Base-by-base conservation (phyloP, 2,329 filamentous ascomycete species). In the Beauveria medogensis region DNA sequence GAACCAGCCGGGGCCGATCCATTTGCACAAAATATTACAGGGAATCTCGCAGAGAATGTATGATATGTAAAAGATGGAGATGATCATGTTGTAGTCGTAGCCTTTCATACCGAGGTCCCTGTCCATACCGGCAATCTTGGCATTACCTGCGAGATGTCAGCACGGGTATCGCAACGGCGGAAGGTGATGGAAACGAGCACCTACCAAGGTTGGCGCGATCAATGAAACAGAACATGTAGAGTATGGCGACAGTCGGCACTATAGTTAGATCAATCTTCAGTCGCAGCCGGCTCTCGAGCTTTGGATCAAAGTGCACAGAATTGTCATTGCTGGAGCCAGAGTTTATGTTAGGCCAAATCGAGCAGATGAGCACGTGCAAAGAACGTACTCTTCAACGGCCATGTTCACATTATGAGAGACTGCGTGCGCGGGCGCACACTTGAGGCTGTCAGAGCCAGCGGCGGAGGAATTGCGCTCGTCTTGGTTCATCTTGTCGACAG, bases 21-120 rank as follows among this genome's bases (percentile, higher is more conserved):
- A 85, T 71, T 91, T 91, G 77, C 87, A 90, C 20, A 78, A 71
- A 62, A 91, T 79, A 64, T 85, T 91, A 60, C 78, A 79, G 0
- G 89, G 88, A 47, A 91, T 87, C 70, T 90, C 84, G 65, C 88
- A 89, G 53, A 90, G 28, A 66, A 90, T 89, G 72, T 91, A 91
- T 8, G 83, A 83, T 69, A 91, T 78, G 72, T 88, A 91, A 73
- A 91, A 91, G 64, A 85, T 69, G 14, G 86, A 86, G 3, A 91
- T 77, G 2, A 90, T 76, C 28, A 74, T 73, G 68, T 91, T 91
- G 75, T 90, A 91, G 68, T 89, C 86, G 68, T 88, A 84, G 28
- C 80, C 80, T 14, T 69, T 71, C 60, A 91, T 72, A 0, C 74
- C 69, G 1, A 91, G 78, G 57, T 89, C 87, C 40, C 75, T 77